Evolutionary conservation across 192 early-diverging fungal species (phyloP).

Genomic region (Podila verticillata): DNA sequence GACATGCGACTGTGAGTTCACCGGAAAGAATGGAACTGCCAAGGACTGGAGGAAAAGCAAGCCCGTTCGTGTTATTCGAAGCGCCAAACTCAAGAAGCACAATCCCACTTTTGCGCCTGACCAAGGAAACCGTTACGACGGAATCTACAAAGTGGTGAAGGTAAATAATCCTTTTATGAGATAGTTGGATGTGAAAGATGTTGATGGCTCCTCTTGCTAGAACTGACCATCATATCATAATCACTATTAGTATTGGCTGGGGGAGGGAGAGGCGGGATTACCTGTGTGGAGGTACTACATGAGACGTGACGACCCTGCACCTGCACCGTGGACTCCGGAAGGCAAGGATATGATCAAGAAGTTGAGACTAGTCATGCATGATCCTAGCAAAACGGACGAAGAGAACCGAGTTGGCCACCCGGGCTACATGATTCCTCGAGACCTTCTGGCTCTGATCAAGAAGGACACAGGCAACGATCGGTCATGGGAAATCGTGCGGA

Average conservation of each 20-base stretch:
- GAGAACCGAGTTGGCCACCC: no score
- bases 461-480: constrained; percentile 31
- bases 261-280: constrained; percentile 57
- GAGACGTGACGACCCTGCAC: constrained; percentile 69
- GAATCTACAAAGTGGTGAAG: constrained; percentile 70
- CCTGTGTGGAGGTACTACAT: constrained; percentile 71
- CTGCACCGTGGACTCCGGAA: constrained; percentile 70
- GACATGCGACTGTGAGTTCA: constrained; percentile 62
- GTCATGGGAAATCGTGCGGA: constrained; percentile 41
- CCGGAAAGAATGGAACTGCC: constrained; percentile 55
- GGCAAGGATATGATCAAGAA: constrained; percentile 56
- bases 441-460: constrained; percentile 26
- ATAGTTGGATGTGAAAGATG: no score
- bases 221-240: background rate
- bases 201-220: no score
- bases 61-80: constrained; percentile 68
- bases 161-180: constrained; percentile 1
- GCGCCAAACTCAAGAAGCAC: constrained; percentile 56
- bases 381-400: no score
- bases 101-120: constrained; percentile 60
- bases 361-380: constrained; percentile 53
- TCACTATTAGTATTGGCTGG: constrained; percentile 59
- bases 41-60: constrained; percentile 62
- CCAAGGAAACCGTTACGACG: constrained; percentile 72
- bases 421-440: constrained; percentile 16